phyloP scores from a whole-genome alignment of 345 rosid genomes.

The Populus davidiana region DNA sequence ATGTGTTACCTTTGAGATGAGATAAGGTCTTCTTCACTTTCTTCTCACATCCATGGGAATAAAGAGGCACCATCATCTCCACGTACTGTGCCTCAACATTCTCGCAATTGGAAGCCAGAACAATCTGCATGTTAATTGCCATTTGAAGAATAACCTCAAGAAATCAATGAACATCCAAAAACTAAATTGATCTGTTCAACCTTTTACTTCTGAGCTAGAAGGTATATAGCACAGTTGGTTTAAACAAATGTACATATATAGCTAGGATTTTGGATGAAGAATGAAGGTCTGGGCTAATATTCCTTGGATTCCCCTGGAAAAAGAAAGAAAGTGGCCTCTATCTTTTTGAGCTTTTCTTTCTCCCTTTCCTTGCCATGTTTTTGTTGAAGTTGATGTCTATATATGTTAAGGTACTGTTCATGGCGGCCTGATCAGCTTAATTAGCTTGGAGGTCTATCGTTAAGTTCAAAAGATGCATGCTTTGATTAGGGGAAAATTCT shows the following conservation, averaged over 20 bases:
- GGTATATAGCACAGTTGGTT: not conserved
- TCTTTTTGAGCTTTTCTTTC: not conserved
- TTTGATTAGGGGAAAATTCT: not conserved
- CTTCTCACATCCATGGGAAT: constrained; percentile 78
- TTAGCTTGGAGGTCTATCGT: not conserved
- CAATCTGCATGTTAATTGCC: constrained; percentile 60
- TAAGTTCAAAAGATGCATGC: not conserved
- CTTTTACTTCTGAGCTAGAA: not conserved
- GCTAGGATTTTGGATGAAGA: not conserved
- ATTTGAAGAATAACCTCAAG: constrained; percentile 16
- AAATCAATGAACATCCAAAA: not conserved
- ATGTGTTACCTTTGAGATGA: constrained; percentile 65
- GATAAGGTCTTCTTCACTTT: constrained; percentile 70
- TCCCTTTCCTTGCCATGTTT: not conserved
- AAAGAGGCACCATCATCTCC: constrained; percentile 92
- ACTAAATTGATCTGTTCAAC: not conserved
- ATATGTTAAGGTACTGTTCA: not conserved
- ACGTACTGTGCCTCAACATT: constrained; percentile 87
- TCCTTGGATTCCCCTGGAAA: constrained; percentile 2
- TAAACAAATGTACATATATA: not conserved
- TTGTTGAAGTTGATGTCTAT: not conserved
- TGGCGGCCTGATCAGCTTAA: not conserved
- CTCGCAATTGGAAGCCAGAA: constrained; percentile 46
- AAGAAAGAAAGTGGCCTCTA: not conserved
- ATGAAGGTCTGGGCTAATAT: not conserved